phyloP scores from a whole-genome alignment of 148 eudicot species.

The Rhododendron mucronatum region DNA sequence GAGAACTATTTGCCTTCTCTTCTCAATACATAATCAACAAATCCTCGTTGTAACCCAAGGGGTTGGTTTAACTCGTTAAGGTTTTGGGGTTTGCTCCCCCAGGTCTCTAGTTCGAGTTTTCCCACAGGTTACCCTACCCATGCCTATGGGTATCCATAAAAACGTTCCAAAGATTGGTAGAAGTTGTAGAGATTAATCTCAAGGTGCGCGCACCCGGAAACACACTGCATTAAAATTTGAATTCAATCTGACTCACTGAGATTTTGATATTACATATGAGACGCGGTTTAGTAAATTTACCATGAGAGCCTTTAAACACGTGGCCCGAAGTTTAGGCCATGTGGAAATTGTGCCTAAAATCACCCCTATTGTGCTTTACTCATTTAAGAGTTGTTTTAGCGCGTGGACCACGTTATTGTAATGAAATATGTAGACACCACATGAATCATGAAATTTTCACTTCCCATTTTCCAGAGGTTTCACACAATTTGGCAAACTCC shows the following conservation, averaged over 20 bases:
- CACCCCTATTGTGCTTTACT: not conserved
- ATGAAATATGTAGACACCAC: not conserved
- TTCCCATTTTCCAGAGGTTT: not conserved
- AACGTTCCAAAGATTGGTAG: too few species aligned
- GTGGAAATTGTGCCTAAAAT: not conserved
- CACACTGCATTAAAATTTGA: not conserved
- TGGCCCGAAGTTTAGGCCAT: not conserved
- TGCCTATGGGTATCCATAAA: too few species aligned
- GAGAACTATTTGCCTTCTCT: too few species aligned
- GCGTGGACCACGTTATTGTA: not conserved
- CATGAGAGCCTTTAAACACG: not conserved
- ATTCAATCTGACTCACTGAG: not conserved
- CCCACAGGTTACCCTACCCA: too few species aligned
- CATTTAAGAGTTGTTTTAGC: not conserved
- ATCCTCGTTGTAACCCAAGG: too few species aligned
- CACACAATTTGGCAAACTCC: not conserved
- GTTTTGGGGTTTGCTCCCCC: too few species aligned
- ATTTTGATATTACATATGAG: not conserved
- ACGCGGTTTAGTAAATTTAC: not conserved
- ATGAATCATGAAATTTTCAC: not conserved
- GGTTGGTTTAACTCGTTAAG: too few species aligned
- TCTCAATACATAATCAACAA: too few species aligned
- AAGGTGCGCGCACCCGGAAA: too few species aligned
- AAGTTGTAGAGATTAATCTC: too few species aligned
- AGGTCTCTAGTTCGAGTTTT: too few species aligned